These are phyloP conservation scores for Fusarium camptoceras DNA, from an alignment of 2,329 filamentous ascomycete genomes.

Conservation along the genomic window DNA sequence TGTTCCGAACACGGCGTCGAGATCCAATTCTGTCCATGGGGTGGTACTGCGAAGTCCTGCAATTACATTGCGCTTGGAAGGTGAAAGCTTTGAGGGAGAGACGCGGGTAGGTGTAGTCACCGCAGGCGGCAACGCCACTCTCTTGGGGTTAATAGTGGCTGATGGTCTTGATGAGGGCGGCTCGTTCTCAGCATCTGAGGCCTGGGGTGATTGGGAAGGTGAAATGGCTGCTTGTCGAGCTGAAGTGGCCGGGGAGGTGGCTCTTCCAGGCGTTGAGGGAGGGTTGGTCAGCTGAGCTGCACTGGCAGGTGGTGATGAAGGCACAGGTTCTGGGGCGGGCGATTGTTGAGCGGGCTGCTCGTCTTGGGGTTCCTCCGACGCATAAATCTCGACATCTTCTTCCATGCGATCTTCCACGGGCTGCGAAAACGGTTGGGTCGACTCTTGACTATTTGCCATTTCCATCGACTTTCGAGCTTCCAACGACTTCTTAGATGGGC, in stretches of 20 bases:
- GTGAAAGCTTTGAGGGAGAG: constrained; percentile 74
- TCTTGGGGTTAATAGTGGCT: constrained; percentile 58
- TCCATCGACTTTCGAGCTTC: constrained; percentile 43
- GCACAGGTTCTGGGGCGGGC: constrained; percentile 10
- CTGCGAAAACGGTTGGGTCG: constrained; percentile 27
- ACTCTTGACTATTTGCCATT: constrained; percentile 28
- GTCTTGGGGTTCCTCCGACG: constrained; percentile 23
- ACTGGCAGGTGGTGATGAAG: constrained; percentile 39
- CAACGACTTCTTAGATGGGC: constrained; percentile 49
- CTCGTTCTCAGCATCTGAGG: constrained; percentile 83
- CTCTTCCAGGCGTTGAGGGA: constrained; percentile 58
- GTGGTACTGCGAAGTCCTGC: constrained; percentile 66
- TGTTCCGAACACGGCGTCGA: constrained; percentile 76
- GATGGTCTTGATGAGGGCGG: constrained; percentile 75
- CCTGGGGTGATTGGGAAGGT: constrained; percentile 77
- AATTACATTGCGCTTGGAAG: constrained; percentile 70
- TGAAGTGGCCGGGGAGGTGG: constrained; percentile 59
- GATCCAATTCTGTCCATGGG: constrained; percentile 79
- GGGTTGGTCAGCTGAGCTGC: constrained; percentile 42
- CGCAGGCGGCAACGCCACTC: constrained; percentile 60
- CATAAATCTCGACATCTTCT: constrained; percentile 32
- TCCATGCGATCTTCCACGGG: constrained; percentile 30
- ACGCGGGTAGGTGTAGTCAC: constrained; percentile 61
- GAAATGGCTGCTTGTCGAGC: constrained; percentile 67
- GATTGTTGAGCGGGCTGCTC: constrained; percentile 29